Evolutionary conservation across 106 monocot genomes (phyloP).

Genomic region (Alisma plantagoaquatica): DNA sequence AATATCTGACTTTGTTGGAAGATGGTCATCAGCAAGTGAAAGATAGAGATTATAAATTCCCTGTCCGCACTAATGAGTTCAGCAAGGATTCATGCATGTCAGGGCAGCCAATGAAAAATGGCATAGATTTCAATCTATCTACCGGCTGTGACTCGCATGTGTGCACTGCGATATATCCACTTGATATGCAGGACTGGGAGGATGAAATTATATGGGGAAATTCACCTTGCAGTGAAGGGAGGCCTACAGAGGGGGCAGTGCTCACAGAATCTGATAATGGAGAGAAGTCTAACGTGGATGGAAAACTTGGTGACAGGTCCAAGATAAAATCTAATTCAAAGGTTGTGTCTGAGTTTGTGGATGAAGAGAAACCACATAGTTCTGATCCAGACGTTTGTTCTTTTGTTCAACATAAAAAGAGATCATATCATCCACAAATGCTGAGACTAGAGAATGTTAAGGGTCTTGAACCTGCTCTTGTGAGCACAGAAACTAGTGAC

Average conservation of each 20-base stretch:
- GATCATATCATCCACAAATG: constrained; percentile 25
- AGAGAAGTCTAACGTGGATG: constrained; percentile 12
- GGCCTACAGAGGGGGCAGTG: constrained; percentile 5
- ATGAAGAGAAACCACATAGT: no score
- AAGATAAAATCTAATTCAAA: no score
- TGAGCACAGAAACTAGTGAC: neutral
- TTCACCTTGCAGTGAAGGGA: constrained; percentile 51
- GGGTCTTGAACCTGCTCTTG: neutral
- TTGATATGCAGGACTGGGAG: constrained; percentile 95
- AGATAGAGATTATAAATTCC: constrained; percentile 30
- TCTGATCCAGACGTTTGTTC: neutral
- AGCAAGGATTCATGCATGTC: constrained; percentile 41
- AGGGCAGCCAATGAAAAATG: constrained; percentile 79
- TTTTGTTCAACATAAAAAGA: neutral
- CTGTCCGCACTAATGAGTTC: constrained; percentile 8
- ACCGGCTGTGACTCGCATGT: constrained; percentile 18
- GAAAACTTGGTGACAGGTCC: no score
- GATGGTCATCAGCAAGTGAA: constrained; percentile 7
- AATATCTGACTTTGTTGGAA: constrained; percentile 13
- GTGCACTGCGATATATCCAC: constrained; percentile 71
- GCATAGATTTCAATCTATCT: constrained; percentile 11
- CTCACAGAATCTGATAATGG: constrained; percentile 41
- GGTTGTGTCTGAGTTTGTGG: no score
- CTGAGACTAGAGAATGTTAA: constrained; percentile 19
- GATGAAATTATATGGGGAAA: constrained; percentile 88